Base-by-base conservation (phyloP, 2,329 filamentous ascomycete species). In the Chalara sp. region DNA sequence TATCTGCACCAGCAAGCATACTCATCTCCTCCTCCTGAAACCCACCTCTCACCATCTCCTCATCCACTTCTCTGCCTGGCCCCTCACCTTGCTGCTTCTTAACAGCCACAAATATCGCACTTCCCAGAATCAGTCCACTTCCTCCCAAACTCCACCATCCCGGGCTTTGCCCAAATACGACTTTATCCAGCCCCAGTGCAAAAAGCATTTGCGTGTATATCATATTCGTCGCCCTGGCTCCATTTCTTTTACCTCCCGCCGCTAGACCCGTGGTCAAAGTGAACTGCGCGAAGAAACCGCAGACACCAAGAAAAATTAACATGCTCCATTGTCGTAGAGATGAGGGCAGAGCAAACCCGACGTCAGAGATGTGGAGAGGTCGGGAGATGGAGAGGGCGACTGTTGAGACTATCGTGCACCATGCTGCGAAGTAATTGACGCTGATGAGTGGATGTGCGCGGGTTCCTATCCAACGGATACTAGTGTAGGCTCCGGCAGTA, bases 271-370 rank as follows among this genome's bases (percentile, higher is more conserved):
- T 78, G 1, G 90, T 93, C 13, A 95, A 72, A n/a, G 95, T 74
- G 58, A 89, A 89, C 76, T 96, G 91, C 79, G 92, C 86, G 28
- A 86, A 66, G 63, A 96, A 92, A 0, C 91, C 91, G 56, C 84
- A 84, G 0, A 81, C 62, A 0, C 87, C 88, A 4, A 95, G 71
- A 37, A 84, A 78, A 0, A 83, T 49, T 12, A 96, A 70, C 39
- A 90, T 75, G 0, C 70, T 65, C 84, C 87, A 92, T 69, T 40
- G 60, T 10, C 30, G 71, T 65, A 4, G 66, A 58, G 1, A 73
- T 71, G 31, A 61, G 1, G 65, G 67, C 58, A 78, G 54, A 72
- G 28, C 64, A 67, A 58, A 80, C 58, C 6, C 59, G 68, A 61
- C 43, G 32, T 32, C 76, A 59, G 10, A 70, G 3, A 77, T 48